Evolutionary conservation across 257 asterid species (phyloP).

Genomic region (Pogostemon cablin): DNA sequence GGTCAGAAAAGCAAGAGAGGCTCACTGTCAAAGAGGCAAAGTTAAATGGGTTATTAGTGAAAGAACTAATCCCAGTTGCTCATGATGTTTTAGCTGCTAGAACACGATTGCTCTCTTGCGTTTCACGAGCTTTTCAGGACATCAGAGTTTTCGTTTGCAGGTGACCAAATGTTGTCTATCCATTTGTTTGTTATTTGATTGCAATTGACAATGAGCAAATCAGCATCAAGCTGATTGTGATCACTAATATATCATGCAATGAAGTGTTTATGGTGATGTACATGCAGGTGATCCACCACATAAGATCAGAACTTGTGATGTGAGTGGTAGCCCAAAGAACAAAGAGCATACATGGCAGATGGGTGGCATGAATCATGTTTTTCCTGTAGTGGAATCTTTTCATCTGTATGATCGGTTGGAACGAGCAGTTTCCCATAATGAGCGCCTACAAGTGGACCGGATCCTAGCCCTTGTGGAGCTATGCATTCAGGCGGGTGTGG

Average conservation of each 20-base stretch:
- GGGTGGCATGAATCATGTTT: slow-evolving; percentile 55
- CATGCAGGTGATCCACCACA: slow-evolving; percentile 73
- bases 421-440: slow-evolving; percentile 72
- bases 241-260: slow-evolving; percentile 6
- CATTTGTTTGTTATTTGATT: not conserved
- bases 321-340: slow-evolving; percentile 48
- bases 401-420: slow-evolving; percentile 78
- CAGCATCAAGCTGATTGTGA: not conserved
- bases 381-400: slow-evolving; percentile 61
- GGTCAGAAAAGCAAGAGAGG: slow-evolving; percentile 51
- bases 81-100: slow-evolving; percentile 59
- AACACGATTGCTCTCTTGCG: slow-evolving; percentile 45
- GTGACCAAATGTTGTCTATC: slow-evolving; percentile 34
- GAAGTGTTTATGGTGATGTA: slow-evolving; percentile 67
- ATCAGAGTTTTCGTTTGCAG: slow-evolving; percentile 58
- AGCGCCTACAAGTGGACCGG: slow-evolving; percentile 66
- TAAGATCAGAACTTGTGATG: slow-evolving; percentile 63
- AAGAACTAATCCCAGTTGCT: slow-evolving; percentile 68
- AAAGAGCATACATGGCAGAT: slow-evolving; percentile 67
- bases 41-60: slow-evolving; percentile 63
- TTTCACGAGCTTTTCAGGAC: slow-evolving; percentile 45
- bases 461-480: slow-evolving; percentile 71
- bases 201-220: not conserved
- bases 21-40: slow-evolving; percentile 45
- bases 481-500: slow-evolving; percentile 83